Evolutionary conservation across 345 rosid genomes (phyloP), one percentile per base, ranked within the genome.

Genomic region (Linum tenue): DNA sequence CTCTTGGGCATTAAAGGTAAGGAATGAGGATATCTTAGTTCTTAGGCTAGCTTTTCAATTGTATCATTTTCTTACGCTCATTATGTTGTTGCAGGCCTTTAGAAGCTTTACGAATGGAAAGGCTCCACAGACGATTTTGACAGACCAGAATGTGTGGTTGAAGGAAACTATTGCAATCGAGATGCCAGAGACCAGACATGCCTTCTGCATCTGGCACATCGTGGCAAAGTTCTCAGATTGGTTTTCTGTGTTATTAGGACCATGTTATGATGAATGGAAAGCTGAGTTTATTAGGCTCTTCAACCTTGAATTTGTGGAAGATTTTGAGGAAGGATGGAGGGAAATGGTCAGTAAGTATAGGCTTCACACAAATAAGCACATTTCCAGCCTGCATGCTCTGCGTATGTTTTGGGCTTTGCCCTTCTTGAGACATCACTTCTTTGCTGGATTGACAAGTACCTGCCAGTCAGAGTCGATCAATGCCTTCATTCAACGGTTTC

Each of bases 1-100:
- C 70, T 76, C 85, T 8, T 84, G 89, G 89, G 85, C 82, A n/a
- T 64, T 82, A 73, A 78, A 80, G 85, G 86, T 84, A 77, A 60
- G 68, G 64, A 66, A n/a, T n/a, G 10, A 55, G 50, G 35, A 51
- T 22, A 22, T 16, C 36, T 6, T 69, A 14, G 15, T 62, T 36
- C 38, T 58, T 17, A 10, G 3, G 11, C 9, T 11, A n/a, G 4
- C 7, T 12, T 11, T 11, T 55, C 6, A 7, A 64, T 41, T 38
- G 31, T 41, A 17, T 6, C 10, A 50, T 56, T 55, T 56, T 35
- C 50, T 56, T 39, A 39, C 36, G 9, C 17, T 53, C 48, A 58
- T 62, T 22, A 64, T 63, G 17, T 70, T 39, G 72, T 1, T 66
- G 75, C 80, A 80, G 89, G 76, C 80, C 9, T 84, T 82, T 72